phyloP scores from a whole-genome alignment of 2,329 filamentous ascomycete species.

The Pestalotiopsis sp. region DNA sequence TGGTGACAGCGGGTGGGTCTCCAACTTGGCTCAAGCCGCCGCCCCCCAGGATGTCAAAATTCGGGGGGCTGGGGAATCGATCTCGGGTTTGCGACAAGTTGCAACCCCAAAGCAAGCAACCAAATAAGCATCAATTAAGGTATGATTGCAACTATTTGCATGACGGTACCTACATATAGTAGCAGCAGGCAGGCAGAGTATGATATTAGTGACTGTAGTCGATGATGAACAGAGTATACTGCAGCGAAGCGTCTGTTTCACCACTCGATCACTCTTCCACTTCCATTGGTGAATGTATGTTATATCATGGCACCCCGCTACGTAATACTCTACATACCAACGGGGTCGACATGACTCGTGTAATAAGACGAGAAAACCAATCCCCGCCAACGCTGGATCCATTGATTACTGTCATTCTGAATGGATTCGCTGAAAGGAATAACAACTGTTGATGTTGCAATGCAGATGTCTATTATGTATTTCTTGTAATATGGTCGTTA shows the following conservation, averaged over 20 bases:
- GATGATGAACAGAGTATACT: too few relatives aligned
- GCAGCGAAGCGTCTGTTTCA: too few relatives aligned
- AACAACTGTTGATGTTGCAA: background rate
- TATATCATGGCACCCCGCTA: background rate
- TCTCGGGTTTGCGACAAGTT: background rate
- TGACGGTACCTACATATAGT: background rate
- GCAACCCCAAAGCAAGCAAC: background rate
- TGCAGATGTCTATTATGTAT: background rate
- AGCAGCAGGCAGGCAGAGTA: background rate
- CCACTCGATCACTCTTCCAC: too few relatives aligned
- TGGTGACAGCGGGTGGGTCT: background rate
- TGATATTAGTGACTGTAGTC: too few relatives aligned
- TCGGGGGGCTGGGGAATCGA: slow-evolving; percentile 14
- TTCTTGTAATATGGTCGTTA: background rate
- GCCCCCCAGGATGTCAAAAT: slow-evolving; percentile 10
- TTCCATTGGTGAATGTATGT: too few relatives aligned
- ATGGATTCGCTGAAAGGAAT: too few relatives aligned
- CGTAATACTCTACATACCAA: background rate
- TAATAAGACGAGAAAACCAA: background rate
- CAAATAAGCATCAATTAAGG: background rate
- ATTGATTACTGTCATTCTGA: too few relatives aligned
- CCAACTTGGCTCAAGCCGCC: background rate
- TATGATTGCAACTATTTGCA: background rate
- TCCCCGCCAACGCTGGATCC: too few relatives aligned
- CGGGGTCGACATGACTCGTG: background rate